These are phyloP conservation scores for Multifurca ochricompacta DNA, from an alignment of 768 basidiomycete species.

Conservation along the genomic window DNA sequence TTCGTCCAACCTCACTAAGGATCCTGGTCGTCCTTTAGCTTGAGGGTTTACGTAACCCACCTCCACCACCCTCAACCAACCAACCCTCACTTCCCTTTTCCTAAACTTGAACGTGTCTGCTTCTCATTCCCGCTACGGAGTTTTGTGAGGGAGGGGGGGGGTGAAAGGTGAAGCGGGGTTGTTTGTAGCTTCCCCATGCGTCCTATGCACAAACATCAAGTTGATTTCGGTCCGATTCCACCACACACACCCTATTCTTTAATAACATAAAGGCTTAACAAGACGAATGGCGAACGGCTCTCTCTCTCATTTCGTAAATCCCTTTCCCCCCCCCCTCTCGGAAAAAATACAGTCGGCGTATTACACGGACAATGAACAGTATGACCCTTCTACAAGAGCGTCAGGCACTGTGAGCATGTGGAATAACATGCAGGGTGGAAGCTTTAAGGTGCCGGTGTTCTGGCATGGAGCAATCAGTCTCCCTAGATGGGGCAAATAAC, in stretches of 20 bases:
- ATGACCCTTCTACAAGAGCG: not conserved
- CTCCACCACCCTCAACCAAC: not conserved
- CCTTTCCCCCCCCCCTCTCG: no score
- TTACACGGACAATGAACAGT: not conserved
- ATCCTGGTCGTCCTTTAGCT: no score
- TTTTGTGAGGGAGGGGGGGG: not conserved
- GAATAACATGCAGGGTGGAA: not conserved
- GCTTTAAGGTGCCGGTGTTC: not conserved
- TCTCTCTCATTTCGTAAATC: not conserved
- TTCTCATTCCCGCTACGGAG: not conserved
- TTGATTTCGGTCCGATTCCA: not conserved
- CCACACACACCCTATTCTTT: not conserved
- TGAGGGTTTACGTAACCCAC: no score
- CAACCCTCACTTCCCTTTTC: not conserved
- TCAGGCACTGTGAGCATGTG: not conserved
- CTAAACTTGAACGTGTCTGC: not conserved
- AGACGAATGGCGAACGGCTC: not conserved
- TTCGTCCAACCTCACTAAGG: no score
- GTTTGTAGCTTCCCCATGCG: no score
- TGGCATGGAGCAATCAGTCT: constrained; percentile 6
- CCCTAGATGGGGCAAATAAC: not conserved
- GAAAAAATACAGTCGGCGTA: not conserved
- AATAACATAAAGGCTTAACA: not conserved
- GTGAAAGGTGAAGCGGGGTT: no score
- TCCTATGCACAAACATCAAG: not conserved